phyloP scores from a whole-genome alignment of 2,329 filamentous ascomycete species.

The Daldinia sp. region DNA sequence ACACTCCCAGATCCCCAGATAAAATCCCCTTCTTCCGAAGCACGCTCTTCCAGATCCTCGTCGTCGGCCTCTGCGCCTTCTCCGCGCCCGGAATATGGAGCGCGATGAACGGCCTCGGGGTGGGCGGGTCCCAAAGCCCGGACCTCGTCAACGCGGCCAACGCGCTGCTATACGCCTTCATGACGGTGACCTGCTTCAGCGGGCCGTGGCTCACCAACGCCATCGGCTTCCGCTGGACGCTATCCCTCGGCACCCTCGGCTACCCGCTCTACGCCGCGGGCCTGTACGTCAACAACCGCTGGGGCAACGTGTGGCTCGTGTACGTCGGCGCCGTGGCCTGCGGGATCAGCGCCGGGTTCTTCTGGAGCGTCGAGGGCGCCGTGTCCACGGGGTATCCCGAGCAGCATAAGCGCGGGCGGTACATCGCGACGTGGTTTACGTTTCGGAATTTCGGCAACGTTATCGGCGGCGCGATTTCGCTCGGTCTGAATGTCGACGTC shows the following conservation, averaged over 20 bases:
- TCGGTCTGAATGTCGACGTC: conserved; percentile 68
- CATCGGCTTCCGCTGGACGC: conserved; percentile 46
- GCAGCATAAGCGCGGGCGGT: conserved; percentile 70
- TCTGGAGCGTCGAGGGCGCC: conserved; percentile 80
- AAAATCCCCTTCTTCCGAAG: conserved; percentile 29
- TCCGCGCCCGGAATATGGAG: conserved; percentile 62
- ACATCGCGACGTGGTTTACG: conserved; percentile 74
- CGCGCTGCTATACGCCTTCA: conserved; percentile 48
- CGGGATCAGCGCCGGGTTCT: conserved; percentile 74
- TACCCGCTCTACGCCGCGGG: conserved; percentile 50
- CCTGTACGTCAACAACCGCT: conserved; percentile 53
- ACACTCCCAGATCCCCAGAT: background rate
- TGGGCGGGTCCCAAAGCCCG: conserved; percentile 60
- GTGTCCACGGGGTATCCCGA: conserved; percentile 78
- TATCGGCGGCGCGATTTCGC: conserved; percentile 74
- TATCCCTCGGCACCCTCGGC: conserved; percentile 48
- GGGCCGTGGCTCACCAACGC: conserved; percentile 48
- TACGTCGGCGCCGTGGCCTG: conserved; percentile 74
- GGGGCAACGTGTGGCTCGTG: conserved; percentile 69
- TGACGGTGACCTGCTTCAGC: conserved; percentile 48
- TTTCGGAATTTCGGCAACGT: conserved; percentile 64
- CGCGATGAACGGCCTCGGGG: conserved; percentile 62
- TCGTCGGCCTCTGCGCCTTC: conserved; percentile 62
- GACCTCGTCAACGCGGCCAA: conserved; percentile 55
- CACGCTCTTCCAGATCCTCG: conserved; percentile 61